Conservation (phyloP, 1,139 yeast genomes). For the Nakaseomyces kungkrabaensis region DNA sequence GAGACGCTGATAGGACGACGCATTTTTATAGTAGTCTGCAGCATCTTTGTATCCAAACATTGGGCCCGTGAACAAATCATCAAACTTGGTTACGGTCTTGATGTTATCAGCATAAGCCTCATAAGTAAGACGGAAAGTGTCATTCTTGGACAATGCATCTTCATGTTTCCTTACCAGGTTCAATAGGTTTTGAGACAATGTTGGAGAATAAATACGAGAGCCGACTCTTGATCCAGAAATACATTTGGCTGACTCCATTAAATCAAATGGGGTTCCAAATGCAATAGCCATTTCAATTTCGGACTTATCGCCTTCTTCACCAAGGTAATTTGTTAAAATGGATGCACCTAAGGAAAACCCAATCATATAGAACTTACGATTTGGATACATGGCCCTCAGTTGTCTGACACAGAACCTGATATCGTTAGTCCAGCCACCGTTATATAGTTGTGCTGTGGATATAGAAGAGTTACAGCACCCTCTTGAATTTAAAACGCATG, state of each 20-base stretch:
- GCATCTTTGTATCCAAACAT: conserved; percentile 47
- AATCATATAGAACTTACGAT: conserved; percentile 40
- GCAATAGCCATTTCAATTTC: conserved; percentile 42
- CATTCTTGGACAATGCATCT: conserved; percentile 30
- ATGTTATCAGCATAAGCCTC: conserved; percentile 12
- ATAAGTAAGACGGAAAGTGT: conserved; percentile 11
- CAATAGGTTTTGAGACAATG: conserved; percentile 42
- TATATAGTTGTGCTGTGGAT: conserved; percentile 49
- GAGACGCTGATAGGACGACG: conserved; percentile 43
- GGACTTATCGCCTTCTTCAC: conserved; percentile 37
- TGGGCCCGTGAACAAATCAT: conserved; percentile 43
- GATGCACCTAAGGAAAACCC: conserved; percentile 54
- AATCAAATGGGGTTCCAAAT: conserved; percentile 45
- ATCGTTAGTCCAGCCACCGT: conserved; percentile 57
- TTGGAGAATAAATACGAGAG: conserved; percentile 41
- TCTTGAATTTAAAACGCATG: conserved; percentile 46
- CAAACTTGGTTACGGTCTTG: conserved; percentile 37
- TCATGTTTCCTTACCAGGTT: conserved; percentile 38
- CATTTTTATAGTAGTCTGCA: conserved; percentile 44
- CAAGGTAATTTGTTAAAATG: conserved; percentile 45
- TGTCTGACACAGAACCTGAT: conserved; percentile 43
- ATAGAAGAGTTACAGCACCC: conserved; percentile 53
- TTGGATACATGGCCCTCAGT: conserved; percentile 39
- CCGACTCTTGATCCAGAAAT: conserved; percentile 38
- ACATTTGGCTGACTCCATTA: conserved; percentile 38